phyloP scores from a whole-genome alignment of 352 stramenopile genomes.

The Phytophthora fragariae region DNA sequence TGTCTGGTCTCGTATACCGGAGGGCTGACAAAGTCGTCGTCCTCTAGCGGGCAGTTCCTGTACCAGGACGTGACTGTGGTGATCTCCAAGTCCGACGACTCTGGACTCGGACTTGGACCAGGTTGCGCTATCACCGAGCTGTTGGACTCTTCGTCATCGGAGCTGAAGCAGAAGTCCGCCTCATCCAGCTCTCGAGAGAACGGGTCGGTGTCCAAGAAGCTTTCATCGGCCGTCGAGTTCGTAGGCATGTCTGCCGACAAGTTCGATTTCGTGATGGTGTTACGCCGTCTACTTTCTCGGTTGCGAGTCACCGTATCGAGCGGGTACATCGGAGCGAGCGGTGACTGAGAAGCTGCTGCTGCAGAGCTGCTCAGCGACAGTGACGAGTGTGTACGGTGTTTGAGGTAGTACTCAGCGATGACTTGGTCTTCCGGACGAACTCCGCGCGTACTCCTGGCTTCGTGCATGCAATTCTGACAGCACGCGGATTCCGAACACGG shows the following conservation, averaged over 20 bases:
- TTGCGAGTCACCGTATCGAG: conserved; percentile 24
- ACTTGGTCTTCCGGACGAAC: conserved; percentile 29
- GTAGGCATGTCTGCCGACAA: conserved; percentile 24
- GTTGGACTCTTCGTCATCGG: conserved; percentile 27
- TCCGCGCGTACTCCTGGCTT: conserved; percentile 39
- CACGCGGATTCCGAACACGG: conserved; percentile 34
- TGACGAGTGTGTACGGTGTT: neutral
- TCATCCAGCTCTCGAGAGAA: conserved; percentile 44
- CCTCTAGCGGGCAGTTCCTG: neutral
- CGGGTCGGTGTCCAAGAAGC: conserved; percentile 22
- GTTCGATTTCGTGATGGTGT: conserved; percentile 9
- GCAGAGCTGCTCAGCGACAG: neutral
- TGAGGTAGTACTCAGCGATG: neutral
- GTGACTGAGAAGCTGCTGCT: neutral
- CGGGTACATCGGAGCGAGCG: conserved; percentile 15
- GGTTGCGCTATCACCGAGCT: conserved; percentile 28
- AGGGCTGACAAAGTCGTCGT: conserved; percentile 31
- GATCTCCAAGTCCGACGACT: conserved; percentile 22
- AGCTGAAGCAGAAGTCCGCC: conserved; percentile 42
- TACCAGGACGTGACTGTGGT: conserved; percentile 30
- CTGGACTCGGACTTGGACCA: conserved; percentile 19
- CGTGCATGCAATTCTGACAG: conserved; percentile 48
- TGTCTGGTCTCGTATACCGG: neutral
- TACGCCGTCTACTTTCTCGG: conserved; percentile 10
- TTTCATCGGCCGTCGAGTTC: conserved; percentile 36